Evolutionary conservation across 2,329 filamentous ascomycete species (phyloP).

Genomic region (Cryphonectria parasitica): DNA sequence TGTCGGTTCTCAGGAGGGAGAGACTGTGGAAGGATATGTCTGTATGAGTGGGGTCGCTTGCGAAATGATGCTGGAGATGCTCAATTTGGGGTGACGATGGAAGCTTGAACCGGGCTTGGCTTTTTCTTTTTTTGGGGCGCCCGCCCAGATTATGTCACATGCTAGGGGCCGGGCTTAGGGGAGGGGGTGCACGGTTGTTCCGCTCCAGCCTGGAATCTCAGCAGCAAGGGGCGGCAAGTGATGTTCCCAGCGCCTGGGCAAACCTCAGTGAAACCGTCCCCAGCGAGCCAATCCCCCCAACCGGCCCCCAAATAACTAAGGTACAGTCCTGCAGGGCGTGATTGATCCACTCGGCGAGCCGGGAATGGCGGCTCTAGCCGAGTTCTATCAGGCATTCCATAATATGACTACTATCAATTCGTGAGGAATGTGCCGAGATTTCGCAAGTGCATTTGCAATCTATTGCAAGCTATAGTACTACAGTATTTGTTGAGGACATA

Average conservation of each 20-base stretch:
- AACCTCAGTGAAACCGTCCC: neutral
- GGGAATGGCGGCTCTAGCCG: neutral
- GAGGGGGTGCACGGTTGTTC: neutral
- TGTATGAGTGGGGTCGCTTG: neutral
- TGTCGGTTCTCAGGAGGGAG: neutral
- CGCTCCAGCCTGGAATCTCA: neutral
- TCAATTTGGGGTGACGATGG: slow-evolving; percentile 27
- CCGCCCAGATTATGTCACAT: slow-evolving; percentile 5
- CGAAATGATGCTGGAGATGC: slow-evolving; percentile 25
- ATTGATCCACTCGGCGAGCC: neutral
- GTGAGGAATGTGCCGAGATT: neutral
- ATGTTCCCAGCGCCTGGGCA: neutral
- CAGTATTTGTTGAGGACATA: neutral
- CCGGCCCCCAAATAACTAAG: neutral
- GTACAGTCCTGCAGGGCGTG: neutral
- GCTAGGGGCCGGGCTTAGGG: neutral
- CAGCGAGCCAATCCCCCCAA: neutral
- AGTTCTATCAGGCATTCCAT: neutral
- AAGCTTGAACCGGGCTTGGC: neutral
- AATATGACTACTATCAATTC: neutral
- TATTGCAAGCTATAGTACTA: too few relatives aligned
- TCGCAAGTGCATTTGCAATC: neutral
- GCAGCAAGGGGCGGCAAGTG: neutral
- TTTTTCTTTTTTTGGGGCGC: neutral
- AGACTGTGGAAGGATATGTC: neutral